phyloP scores from a whole-genome alignment of 768 basidiomycete species.

The Lactarius pseudohatsudake region DNA sequence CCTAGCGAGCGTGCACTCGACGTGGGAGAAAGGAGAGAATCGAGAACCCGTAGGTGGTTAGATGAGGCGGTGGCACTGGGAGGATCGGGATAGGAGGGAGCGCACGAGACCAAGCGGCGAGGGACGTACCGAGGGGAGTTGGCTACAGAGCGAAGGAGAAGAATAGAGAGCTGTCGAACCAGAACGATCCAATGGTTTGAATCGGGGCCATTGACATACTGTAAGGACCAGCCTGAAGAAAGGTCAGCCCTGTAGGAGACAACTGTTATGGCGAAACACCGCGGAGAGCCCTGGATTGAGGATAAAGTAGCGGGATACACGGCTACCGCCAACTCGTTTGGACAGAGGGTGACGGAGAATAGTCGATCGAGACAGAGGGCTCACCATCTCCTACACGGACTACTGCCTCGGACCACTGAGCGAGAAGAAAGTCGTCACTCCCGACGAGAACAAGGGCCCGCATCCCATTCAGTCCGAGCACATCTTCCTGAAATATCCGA shows the following conservation, averaged over 20 bases:
- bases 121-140: slow-evolving; percentile 48
- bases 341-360: background rate
- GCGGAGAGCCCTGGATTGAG: too few relatives aligned
- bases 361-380: slow-evolving; percentile 21
- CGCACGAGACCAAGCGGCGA: slow-evolving; percentile 2
- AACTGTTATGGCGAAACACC: background rate
- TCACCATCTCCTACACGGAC: slow-evolving; percentile 33
- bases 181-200: slow-evolving; percentile 60
- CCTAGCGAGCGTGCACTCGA: slow-evolving; percentile 13
- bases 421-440: slow-evolving; percentile 46
- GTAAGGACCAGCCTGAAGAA: slow-evolving; percentile 42
- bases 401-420: slow-evolving; percentile 47
- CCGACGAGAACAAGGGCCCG: slow-evolving; percentile 67
- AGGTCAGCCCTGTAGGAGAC: slow-evolving; percentile 30
- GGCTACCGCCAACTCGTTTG: background rate
- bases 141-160: slow-evolving; percentile 56
- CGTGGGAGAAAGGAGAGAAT: slow-evolving; percentile 18
- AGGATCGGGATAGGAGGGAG: background rate
- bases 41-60: slow-evolving; percentile 1
- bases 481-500: slow-evolving; percentile 50
- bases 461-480: slow-evolving; percentile 54
- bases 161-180: slow-evolving; percentile 46
- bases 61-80: slow-evolving; percentile 17
- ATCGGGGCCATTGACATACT: slow-evolving; percentile 40
- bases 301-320: background rate